Conservation (phyloP, 2,329 filamentous ascomycete genomes). For the Lecanicillium sp. region DNA sequence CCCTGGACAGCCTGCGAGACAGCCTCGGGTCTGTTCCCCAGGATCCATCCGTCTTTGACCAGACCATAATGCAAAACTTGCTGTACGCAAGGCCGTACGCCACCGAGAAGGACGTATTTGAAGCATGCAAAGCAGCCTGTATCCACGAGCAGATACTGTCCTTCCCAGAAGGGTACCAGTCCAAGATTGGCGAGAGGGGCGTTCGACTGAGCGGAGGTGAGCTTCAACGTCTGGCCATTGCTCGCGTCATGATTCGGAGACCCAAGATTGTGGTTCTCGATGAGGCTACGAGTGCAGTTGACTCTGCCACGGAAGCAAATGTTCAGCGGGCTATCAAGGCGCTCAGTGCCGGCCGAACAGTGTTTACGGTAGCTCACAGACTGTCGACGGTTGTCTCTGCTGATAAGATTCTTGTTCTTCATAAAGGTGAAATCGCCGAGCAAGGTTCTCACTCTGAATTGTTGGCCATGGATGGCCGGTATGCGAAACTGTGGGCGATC, state of each 20-base stretch:
- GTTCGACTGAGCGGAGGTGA: conserved; percentile 44
- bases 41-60: conserved; percentile 56
- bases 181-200: conserved; percentile 39
- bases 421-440: conserved; percentile 43
- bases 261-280: conserved; percentile 30
- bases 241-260: conserved; percentile 25
- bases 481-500: conserved; percentile 43
- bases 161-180: conserved; percentile 46
- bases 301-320: conserved; percentile 29
- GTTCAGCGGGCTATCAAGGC: conserved; percentile 36
- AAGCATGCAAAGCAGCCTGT: conserved; percentile 52
- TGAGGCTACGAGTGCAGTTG: conserved; percentile 42
- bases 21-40: conserved; percentile 58
- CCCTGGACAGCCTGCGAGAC: conserved; percentile 47
- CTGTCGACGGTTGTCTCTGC: conserved; percentile 33
- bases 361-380: conserved; percentile 41
- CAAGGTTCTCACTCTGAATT: conserved; percentile 42
- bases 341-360: conserved; percentile 40
- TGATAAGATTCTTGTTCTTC: conserved; percentile 45
- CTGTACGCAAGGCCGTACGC: conserved; percentile 55
- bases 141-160: conserved; percentile 57
- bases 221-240: conserved; percentile 40
- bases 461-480: conserved; percentile 38
- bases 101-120: conserved; percentile 50
- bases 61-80: conserved; percentile 56